A percentile compares a stretch with the other conserved stretches of the same genome.
Conservation (phyloP, 2,329 filamentous ascomycete genomes). For the Exophiala dermatitidis region DNA sequence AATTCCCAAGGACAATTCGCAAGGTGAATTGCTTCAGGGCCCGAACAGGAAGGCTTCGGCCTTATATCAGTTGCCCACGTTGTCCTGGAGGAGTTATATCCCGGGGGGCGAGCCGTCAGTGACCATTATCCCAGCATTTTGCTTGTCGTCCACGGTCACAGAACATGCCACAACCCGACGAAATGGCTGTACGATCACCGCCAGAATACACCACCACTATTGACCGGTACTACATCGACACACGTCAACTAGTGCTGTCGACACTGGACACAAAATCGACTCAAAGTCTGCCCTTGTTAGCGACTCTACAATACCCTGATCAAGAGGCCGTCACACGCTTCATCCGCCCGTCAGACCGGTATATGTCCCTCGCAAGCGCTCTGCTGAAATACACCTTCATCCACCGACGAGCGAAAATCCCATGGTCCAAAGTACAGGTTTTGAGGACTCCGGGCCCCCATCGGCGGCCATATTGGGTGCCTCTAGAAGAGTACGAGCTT, state of each 20-base stretch:
- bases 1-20: no score
- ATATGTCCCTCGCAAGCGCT: constrained; percentile 55
- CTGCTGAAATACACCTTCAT: constrained; percentile 57
- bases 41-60: no score
- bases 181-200: constrained; percentile 3
- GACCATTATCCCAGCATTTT: background rate
- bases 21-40: no score
- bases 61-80: no score
- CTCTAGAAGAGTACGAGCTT: constrained; percentile 7
- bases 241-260: constrained; percentile 31
- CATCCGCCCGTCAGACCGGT: constrained; percentile 50
- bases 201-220: constrained; percentile 23
- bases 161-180: background rate
- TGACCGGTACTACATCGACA: constrained; percentile 41
- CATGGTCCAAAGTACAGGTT: constrained; percentile 52
- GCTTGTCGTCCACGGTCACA: background rate
- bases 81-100: no score
- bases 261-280: constrained; percentile 18
- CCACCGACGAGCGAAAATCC: constrained; percentile 46
- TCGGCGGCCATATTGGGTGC: constrained; percentile 46
- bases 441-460: constrained; percentile 45
- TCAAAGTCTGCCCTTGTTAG: constrained; percentile 35
- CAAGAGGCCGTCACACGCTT: constrained; percentile 44
- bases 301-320: constrained; percentile 41
- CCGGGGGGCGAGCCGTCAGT: no score